Percentiles rank a stretch among this genome's conserved stretches.
These are phyloP conservation scores for Passalora sequoiae DNA, from an alignment of 2,329 filamentous ascomycete genomes.

Conservation along the genomic window DNA sequence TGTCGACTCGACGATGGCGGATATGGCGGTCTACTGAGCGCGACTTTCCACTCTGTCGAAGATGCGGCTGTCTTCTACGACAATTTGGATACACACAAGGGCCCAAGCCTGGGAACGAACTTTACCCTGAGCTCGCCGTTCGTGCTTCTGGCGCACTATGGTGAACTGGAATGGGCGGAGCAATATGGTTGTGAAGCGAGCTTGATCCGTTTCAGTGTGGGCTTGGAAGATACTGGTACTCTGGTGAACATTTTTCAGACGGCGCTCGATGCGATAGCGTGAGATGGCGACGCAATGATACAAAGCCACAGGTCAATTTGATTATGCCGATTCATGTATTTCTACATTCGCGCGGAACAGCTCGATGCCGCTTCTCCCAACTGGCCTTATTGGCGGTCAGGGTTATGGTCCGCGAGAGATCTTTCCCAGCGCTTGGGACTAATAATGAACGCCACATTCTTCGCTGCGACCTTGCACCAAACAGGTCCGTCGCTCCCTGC, in stretches of 20 bases:
- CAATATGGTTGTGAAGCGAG: slow-evolving; percentile 75
- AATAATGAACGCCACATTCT: too few species aligned
- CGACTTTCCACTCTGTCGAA: slow-evolving; percentile 65
- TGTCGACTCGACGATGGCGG: slow-evolving; percentile 64
- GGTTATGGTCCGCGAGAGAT: too few species aligned
- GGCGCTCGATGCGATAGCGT: slow-evolving; percentile 59
- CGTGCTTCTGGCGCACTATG: slow-evolving; percentile 84
- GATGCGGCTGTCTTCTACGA: slow-evolving; percentile 83
- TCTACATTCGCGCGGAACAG: too few species aligned
- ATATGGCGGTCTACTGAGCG: slow-evolving; percentile 84
- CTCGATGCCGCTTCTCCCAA: too few species aligned
- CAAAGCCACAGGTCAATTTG: too few species aligned
- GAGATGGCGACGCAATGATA: not conserved
- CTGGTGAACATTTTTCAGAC: slow-evolving; percentile 59
- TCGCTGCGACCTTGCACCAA: too few species aligned
- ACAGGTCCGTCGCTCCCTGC: too few species aligned
- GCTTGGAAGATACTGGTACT: slow-evolving; percentile 70
- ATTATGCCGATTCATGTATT: too few species aligned
- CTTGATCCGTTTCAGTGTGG: slow-evolving; percentile 81
- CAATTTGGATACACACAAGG: slow-evolving; percentile 79
- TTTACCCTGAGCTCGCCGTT: slow-evolving; percentile 90
- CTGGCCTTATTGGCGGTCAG: too few species aligned
- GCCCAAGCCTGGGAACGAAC: slow-evolving; percentile 91
- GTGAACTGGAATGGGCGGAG: slow-evolving; percentile 84
- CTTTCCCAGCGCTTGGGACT: too few species aligned